Evolutionary conservation across 495 filamentous ascomycete species (phyloP).

Genomic region (Lepidopterella palustris): DNA sequence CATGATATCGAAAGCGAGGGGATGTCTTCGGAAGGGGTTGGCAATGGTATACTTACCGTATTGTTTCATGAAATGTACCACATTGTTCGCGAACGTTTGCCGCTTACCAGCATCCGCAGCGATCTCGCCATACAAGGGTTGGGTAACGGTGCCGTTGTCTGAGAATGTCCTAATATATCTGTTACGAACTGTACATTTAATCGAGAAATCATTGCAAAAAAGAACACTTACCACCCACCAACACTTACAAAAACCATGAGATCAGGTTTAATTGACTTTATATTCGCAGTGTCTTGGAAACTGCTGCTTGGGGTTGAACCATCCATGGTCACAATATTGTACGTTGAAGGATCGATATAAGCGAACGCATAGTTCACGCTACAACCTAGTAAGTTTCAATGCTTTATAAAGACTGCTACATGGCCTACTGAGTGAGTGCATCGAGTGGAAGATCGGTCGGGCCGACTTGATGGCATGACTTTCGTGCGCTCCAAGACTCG

Average conservation of each 20-base stretch:
- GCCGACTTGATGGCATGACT: slow-evolving; percentile 11
- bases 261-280: neutral
- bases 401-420: neutral
- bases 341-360: slow-evolving; percentile 2
- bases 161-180: no score
- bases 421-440: neutral
- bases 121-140: neutral
- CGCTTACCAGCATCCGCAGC: neutral
- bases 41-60: no score
- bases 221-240: no score
- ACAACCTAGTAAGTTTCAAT: no score
- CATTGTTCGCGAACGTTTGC: neutral
- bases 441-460: slow-evolving; percentile 8
- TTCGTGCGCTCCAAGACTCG: slow-evolving; percentile 19
- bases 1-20: no score
- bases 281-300: neutral
- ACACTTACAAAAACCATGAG: neutral
- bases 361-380: slow-evolving; percentile 16
- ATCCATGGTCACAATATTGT: neutral
- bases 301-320: neutral
- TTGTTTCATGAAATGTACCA: neutral
- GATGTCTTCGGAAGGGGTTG: no score
- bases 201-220: no score
- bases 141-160: neutral
- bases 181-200: no score